Evolutionary conservation across 2,329 filamentous ascomycete genomes (phyloP).

Genomic region (Trichoderma gracile): DNA sequence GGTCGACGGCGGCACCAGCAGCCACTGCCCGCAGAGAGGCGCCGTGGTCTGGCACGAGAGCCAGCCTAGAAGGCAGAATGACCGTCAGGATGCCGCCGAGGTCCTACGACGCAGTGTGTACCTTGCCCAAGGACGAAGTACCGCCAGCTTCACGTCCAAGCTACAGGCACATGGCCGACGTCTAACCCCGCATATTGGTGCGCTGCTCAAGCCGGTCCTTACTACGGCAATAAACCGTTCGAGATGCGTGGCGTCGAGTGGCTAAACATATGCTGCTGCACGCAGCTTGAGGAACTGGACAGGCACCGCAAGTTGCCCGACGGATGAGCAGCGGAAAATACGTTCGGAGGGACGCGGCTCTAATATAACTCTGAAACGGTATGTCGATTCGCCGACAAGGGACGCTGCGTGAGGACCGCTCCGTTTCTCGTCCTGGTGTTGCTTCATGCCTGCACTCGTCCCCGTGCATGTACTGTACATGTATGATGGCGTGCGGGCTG

Average conservation of each 20-base stretch:
- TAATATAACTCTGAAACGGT: not conserved
- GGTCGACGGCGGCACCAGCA: constrained; percentile 8
- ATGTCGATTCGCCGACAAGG: constrained; percentile 20
- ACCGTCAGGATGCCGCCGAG: constrained; percentile 15
- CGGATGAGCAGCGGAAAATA: constrained; percentile 18
- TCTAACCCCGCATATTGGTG: constrained; percentile 26
- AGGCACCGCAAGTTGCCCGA: constrained; percentile 17
- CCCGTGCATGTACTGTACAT: not conserved
- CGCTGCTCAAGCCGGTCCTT: constrained; percentile 22
- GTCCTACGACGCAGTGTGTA: not conserved
- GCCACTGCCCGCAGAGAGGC: constrained; percentile 9
- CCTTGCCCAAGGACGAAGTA: not conserved
- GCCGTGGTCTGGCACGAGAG: constrained; percentile 4
- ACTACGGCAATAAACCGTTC: constrained; percentile 19
- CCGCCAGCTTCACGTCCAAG: too few species aligned
- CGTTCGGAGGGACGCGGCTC: constrained; percentile 16
- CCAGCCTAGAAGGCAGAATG: constrained; percentile 16
- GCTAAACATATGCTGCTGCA: constrained; percentile 11
- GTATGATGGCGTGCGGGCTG: not conserved
- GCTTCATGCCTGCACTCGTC: not conserved
- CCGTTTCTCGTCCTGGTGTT: constrained; percentile 1
- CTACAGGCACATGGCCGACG: not conserved
- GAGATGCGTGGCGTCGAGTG: constrained; percentile 20
- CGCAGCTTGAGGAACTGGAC: constrained; percentile 6
- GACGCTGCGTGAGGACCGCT: constrained; percentile 1